Percentiles rank a stretch among this genome's conserved stretches.
Evolutionary conservation across 768 basidiomycete genomes (phyloP).

Genomic region (Kwoniella sp.): DNA sequence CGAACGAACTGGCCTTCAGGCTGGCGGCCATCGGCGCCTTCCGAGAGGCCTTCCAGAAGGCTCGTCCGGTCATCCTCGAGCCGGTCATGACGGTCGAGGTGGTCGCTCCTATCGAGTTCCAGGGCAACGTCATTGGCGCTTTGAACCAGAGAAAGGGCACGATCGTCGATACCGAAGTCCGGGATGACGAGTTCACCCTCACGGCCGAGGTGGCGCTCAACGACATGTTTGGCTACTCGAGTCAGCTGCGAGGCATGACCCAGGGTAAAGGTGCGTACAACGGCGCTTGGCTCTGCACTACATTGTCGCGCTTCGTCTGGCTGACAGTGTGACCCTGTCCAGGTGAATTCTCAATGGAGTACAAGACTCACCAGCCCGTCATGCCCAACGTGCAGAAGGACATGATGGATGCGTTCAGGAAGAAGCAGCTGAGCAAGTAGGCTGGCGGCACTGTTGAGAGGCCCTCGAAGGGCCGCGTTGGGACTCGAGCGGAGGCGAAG

Average conservation of each 20-base stretch:
- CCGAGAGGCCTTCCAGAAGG: constrained; percentile 76
- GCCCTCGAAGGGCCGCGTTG: no score
- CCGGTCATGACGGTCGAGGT: constrained; percentile 99
- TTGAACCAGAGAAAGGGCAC: constrained; percentile 87
- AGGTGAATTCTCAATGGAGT: constrained; percentile 57
- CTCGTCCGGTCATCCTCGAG: constrained; percentile 78
- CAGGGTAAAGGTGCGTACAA: constrained; percentile 94
- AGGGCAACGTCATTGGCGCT: constrained; percentile 86
- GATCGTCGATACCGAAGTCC: constrained; percentile 90
- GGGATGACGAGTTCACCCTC: constrained; percentile 93
- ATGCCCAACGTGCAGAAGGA: constrained; percentile 82
- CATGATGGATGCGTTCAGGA: constrained; percentile 78
- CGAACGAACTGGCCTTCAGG: constrained; percentile 91
- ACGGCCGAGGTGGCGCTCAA: constrained; percentile 88
- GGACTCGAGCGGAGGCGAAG: no score
- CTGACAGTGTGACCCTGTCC: no score
- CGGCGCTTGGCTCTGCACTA: no score
- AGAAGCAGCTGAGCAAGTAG: constrained; percentile 57
- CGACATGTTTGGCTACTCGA: constrained; percentile 98
- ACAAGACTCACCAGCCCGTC: constrained; percentile 77
- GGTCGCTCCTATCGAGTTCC: constrained; percentile 92
- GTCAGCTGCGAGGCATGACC: constrained; percentile 82
- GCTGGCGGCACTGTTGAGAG: no score
- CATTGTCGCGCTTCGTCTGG: no score
- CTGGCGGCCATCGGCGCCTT: constrained; percentile 86